These are phyloP conservation scores for Secale cereale DNA, from an alignment of 176 grass and related monocot genomes.

Conservation along the genomic window DNA sequence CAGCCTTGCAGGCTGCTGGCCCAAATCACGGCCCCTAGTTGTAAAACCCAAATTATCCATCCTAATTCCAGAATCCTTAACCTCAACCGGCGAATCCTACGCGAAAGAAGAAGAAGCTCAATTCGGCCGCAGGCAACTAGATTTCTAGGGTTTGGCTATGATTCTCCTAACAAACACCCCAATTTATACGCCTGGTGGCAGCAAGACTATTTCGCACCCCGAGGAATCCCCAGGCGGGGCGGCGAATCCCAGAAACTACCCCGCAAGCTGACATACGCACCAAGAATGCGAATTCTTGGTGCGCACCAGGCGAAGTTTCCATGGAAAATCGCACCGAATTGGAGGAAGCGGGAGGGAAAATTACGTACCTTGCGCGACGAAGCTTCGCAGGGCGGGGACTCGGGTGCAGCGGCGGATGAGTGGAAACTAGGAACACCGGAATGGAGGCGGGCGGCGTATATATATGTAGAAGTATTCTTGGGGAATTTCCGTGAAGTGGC, in stretches of 20 bases:
- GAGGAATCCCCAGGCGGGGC: background rate
- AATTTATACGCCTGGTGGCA: conserved; percentile 26
- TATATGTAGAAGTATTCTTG: background rate
- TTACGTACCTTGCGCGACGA: conserved; percentile 28
- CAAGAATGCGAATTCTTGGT: background rate
- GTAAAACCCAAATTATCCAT: background rate
- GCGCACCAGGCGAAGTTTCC: background rate
- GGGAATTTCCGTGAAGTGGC: conserved; percentile 35
- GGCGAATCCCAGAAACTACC: conserved; percentile 25
- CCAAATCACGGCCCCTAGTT: background rate
- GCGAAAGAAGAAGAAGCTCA: background rate
- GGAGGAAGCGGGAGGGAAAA: background rate
- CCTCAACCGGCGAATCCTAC: background rate
- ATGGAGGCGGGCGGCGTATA: background rate
- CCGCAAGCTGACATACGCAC: background rate
- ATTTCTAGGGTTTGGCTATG: conserved; percentile 1
- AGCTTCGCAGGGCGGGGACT: background rate
- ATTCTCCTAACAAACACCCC: background rate
- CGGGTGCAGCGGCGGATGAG: background rate
- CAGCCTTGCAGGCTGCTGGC: background rate
- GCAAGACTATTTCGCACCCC: background rate
- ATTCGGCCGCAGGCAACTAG: background rate
- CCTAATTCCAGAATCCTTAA: conserved; percentile 1
- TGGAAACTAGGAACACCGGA: conserved; percentile 4
- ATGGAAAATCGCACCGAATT: background rate